Evolutionary conservation across 352 stramenopile genomes (phyloP).

Genomic region (Blastocystis sp.): DNA sequence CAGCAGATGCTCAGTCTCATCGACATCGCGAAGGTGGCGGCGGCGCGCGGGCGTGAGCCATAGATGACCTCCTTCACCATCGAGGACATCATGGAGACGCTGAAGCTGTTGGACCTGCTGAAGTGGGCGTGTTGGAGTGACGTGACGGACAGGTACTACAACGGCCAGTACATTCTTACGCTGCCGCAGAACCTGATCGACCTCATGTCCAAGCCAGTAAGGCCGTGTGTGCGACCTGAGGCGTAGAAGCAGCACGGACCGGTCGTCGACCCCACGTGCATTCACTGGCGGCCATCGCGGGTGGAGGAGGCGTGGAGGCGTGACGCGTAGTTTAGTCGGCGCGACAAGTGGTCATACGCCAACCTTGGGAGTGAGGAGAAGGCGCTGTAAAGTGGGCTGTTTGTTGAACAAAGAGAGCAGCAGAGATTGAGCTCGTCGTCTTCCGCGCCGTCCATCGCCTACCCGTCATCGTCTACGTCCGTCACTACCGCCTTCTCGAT

Average conservation of each 20-base stretch:
- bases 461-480: background rate
- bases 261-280: conserved; percentile 35
- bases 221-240: background rate
- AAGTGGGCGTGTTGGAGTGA: background rate
- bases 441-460: background rate
- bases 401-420: conserved; percentile 42
- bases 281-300: conserved; percentile 58
- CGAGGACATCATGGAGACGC: conserved; percentile 83
- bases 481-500: conserved; percentile 1
- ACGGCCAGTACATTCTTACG: conserved; percentile 81
- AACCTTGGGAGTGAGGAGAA: conserved; percentile 53
- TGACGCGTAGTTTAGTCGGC: conserved; percentile 51
- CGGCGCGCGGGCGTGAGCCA: conserved; percentile 73
- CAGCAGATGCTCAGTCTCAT: conserved; percentile 68
- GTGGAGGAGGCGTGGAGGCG: background rate
- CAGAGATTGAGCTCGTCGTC: conserved; percentile 63
- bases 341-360: conserved; percentile 65
- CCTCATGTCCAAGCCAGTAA: conserved; percentile 53
- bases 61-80: conserved; percentile 82
- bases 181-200: conserved; percentile 76
- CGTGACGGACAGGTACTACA: conserved; percentile 79
- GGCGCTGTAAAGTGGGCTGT: conserved; percentile 17
- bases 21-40: conserved; percentile 71
- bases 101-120: conserved; percentile 74
- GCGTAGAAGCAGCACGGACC: conserved; percentile 53